These are phyloP conservation scores for Balakata baccata DNA, from an alignment of 345 rosid genomes.

Conservation along the genomic window DNA sequence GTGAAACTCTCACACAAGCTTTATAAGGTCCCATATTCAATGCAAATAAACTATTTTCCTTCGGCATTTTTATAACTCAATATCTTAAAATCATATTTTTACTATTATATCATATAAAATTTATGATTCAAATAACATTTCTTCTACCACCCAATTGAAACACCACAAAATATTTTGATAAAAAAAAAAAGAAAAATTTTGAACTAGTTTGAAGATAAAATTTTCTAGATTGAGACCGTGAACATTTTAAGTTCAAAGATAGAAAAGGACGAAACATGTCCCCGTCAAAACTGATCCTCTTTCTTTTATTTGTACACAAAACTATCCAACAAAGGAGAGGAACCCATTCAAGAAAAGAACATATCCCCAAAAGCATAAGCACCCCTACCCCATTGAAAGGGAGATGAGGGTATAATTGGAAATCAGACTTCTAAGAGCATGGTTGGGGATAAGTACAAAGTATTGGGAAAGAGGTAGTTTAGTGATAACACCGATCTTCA, in stretches of 20 bases:
- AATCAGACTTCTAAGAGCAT: conserved; percentile 76
- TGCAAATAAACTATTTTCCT: not conserved
- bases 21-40: too few relatives aligned
- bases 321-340: conserved; percentile 35
- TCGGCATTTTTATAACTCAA: not conserved
- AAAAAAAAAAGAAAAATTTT: not conserved
- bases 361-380: not conserved
- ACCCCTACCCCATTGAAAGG: conserved; percentile 32
- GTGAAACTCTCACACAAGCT: not conserved
- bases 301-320: conserved; percentile 49
- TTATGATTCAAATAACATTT: not conserved
- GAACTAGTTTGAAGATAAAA: conserved; percentile 7
- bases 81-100: not conserved
- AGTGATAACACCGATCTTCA: too few relatives aligned
- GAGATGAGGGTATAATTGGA: conserved; percentile 49
- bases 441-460: conserved; percentile 82
- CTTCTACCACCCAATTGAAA: not conserved
- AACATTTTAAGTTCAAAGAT: conserved; percentile 23
- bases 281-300: conserved; percentile 35
- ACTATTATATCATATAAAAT: not conserved
- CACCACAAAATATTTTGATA: not conserved
- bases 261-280: conserved; percentile 13
- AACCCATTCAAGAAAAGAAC: conserved; percentile 25
- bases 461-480: conserved; percentile 67
- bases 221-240: conserved; percentile 19